Evolutionary conservation across 169 alveolate genomes (phyloP), one percentile per base, ranked within the genome.

Genomic region (Plasmodium relictum): DNA sequence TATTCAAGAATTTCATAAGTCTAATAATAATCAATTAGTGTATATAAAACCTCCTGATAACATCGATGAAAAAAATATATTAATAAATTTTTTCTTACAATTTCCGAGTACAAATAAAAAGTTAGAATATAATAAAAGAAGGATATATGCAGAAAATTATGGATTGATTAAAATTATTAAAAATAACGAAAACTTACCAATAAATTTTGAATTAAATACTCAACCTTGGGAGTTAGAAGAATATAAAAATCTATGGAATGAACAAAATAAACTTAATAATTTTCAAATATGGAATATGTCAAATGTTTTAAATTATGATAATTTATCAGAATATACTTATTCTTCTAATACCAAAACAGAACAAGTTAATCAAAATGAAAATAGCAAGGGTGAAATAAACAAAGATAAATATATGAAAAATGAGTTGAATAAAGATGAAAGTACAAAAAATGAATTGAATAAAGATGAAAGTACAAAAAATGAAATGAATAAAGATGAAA

Each of bases 121-220:
- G 52, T 39, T 86, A 59, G 88, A 69, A 66, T 86, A 71, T 39
- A 86, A 41, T 22, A 86, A 86, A 71, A 86, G 74, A 86, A 70
- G 92, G 24, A 42, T 86, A 59, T 86, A 71, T 45, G 92, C 92
- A 58, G 92, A 86, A 63, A 86, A 69, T 71, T 86, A 71, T 71
- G 92, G 92, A 14, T 73, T 86, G 42, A 50, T 86, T 24, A 59
- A 44, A 63, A 80, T 80, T 61, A 52, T 70, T n/a, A 86, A 72
- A 86, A 69, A 86, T 71, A 42, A 48, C 10, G 92, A 86, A 31
- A 86, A 86, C 59, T 24, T 59, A 6, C 88, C 87, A 6, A 50
- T 71, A 10, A 70, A 71, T 71, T 86, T 71, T 71, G 73, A 73
- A 20, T 45, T 86, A 52, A 44, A 86, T 42, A 59, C 74, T 5